phyloP scores from a whole-genome alignment of 192 early-diverging fungal species.

The Backusella psychrophila region DNA sequence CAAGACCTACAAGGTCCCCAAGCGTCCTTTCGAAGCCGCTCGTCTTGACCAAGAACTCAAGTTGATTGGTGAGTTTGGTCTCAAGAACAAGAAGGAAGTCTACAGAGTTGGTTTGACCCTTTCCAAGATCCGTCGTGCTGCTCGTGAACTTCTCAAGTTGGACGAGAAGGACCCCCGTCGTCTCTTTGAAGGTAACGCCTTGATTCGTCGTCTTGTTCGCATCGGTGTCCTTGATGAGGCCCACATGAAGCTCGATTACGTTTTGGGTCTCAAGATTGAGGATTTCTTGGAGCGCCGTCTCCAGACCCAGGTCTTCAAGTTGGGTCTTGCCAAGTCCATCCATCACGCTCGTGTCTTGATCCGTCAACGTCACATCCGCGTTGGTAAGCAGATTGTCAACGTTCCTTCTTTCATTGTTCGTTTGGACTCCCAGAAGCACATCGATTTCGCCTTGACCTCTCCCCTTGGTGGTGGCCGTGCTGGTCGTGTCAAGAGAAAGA shows the following conservation, averaged over 20 bases:
- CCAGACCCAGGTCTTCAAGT: conserved; percentile 99
- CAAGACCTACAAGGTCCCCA: conserved; percentile 94
- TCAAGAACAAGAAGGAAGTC: conserved; percentile 99
- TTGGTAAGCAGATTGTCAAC: conserved; percentile 97
- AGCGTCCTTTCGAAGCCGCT: conserved; percentile 95
- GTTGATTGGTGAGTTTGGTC: conserved; percentile 96
- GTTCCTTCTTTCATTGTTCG: conserved; percentile 96
- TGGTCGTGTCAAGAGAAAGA: conserved; percentile 97
- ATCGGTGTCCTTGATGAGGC: conserved; percentile 97
- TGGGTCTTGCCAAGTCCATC: conserved; percentile 96
- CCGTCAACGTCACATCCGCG: conserved; percentile 97
- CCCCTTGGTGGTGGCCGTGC: conserved; percentile 97
- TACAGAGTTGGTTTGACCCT: conserved; percentile 94
- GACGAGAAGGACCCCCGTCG: conserved; percentile 96
- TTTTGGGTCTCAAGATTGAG: conserved; percentile 94
- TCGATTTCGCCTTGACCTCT: conserved; percentile 66
- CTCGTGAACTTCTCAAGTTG: conserved; percentile 97
- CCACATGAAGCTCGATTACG: conserved; percentile 99
- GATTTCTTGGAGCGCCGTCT: conserved; percentile 98
- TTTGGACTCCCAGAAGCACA: conserved; percentile 67
- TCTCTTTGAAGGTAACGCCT: conserved; percentile 99
- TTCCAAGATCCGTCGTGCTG: conserved; percentile 99
- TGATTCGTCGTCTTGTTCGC: conserved; percentile 97
- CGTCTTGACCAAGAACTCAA: conserved; percentile 95
- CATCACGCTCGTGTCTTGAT: conserved; percentile 99